These are phyloP conservation scores for Suillus variegatus DNA, from an alignment of 768 basidiomycete genomes.

Conservation along the genomic window DNA sequence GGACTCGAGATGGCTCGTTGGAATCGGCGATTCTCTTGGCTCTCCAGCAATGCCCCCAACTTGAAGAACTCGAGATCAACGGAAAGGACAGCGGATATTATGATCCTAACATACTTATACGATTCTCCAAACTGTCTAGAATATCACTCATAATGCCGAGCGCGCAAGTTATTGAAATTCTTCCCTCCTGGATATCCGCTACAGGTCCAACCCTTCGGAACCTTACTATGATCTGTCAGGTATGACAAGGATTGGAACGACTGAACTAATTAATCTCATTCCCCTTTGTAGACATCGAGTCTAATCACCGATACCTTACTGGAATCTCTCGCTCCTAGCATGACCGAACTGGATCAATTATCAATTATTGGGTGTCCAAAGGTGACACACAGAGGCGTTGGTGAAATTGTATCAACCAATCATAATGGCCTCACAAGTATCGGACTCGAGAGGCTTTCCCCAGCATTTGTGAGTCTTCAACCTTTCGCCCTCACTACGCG, in stretches of 20 bases:
- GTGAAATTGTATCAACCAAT: slow-evolving; percentile 48
- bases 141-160: slow-evolving; percentile 80
- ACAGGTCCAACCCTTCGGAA: slow-evolving; percentile 50
- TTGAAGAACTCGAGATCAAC: slow-evolving; percentile 71
- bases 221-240: slow-evolving; percentile 74
- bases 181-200: slow-evolving; percentile 51
- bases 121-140: slow-evolving; percentile 52
- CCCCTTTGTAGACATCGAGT: slow-evolving; percentile 47
- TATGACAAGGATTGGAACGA: slow-evolving; percentile 23
- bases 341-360: slow-evolving; percentile 55
- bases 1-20: slow-evolving; percentile 81
- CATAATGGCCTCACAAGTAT: slow-evolving; percentile 50
- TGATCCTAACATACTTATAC: slow-evolving; percentile 49
- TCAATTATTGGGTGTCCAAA: slow-evolving; percentile 68
- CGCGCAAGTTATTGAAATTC: slow-evolving; percentile 45
- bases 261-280: not conserved
- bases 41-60: slow-evolving; percentile 40
- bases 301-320: slow-evolving; percentile 61
- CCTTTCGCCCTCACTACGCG: not conserved
- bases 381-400: slow-evolving; percentile 63
- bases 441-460: slow-evolving; percentile 63
- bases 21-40: slow-evolving; percentile 58
- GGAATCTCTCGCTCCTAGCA: slow-evolving; percentile 46
- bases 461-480: slow-evolving; percentile 51
- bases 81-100: slow-evolving; percentile 59